Base-by-base conservation (phyloP, 768 basidiomycete species). In the Kwoniella mangroviensis region DNA sequence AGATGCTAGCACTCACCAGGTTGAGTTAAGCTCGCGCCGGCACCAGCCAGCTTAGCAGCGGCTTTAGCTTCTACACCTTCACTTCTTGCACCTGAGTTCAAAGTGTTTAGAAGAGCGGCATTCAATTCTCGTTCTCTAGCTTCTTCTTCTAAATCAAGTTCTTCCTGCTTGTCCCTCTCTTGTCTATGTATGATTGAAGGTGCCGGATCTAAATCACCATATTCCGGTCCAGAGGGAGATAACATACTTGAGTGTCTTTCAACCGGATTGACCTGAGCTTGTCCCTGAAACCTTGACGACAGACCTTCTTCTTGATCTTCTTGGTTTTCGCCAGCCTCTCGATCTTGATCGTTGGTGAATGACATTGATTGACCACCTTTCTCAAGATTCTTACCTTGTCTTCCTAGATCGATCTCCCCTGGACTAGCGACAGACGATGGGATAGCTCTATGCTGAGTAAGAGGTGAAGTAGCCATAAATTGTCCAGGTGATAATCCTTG, bases 111-210 rank as follows among this genome's bases (percentile, higher is more conserved):
- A 7, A 60, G 24, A 15, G 60, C 68, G 12, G 56, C 56, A n/a
- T 65, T 58, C 21, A 79, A 24, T 13, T 61, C 51, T 26, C 78
- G 54, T 54, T 79, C 78, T 55, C 75, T 67, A 19, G 62, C 70
- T 57, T 80, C 79, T 62, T 80, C 79, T 56, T 75, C 76, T 22
- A 80, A 54, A 56, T 80, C 79, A 24, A 80, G 52, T 43, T 75
- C 43, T 57, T 80, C 79, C 57, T 80, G 79, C 10, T 68, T 51
- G 54, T 80, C 79, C 10, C 71, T 67, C 60, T 80, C 76, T 28
- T 49, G n/a, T 21, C 74, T 60, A 55, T 78, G 73, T 2, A 75
- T 69, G 43, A 77, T 41, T 0, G 69, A 55, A 11, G 59, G 53
- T 21, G 53, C 59, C 2, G 76, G 76, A 58, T 75, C 74, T 15